Conservation (phyloP, 805 yeast genomes). For the Candida ipomoeae region DNA sequence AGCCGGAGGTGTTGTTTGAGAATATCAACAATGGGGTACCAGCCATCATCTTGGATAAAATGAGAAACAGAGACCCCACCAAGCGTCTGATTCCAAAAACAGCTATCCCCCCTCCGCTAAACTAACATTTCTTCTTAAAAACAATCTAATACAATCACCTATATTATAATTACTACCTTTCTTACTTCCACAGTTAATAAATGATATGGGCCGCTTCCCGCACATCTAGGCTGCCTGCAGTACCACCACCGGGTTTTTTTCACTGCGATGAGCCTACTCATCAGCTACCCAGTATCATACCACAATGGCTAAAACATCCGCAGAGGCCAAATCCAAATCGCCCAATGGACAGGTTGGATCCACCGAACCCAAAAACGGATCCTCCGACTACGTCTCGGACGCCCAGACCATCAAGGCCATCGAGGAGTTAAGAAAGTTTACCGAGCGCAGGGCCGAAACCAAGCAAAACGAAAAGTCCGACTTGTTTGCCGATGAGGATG, state of each 20-base stretch:
- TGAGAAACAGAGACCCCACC: constrained; percentile 16
- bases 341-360: not conserved
- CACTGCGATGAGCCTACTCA: constrained; percentile 16
- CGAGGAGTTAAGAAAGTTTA: constrained; percentile 61
- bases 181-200: not conserved
- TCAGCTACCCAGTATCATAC: not conserved
- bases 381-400: constrained; percentile 14
- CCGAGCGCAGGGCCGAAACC: constrained; percentile 30
- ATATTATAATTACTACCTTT: too few relatives aligned
- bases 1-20: constrained; percentile 36
- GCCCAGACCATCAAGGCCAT: constrained; percentile 44
- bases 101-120: constrained; percentile 30
- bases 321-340: not conserved
- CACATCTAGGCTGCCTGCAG: constrained; percentile 8
- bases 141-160: too few relatives aligned
- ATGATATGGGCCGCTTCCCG: not conserved
- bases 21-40: constrained; percentile 38
- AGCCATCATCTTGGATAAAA: constrained; percentile 37
- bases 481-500: constrained; percentile 44
- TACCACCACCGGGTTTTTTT: constrained; percentile 9
- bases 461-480: constrained; percentile 35
- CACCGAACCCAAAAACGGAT: constrained; percentile 7
- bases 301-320: not conserved
- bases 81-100: constrained; percentile 26
- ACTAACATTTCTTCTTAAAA: not conserved